phyloP scores from a whole-genome alignment of 805 yeast species.

The Barnettozyma sp. region DNA sequence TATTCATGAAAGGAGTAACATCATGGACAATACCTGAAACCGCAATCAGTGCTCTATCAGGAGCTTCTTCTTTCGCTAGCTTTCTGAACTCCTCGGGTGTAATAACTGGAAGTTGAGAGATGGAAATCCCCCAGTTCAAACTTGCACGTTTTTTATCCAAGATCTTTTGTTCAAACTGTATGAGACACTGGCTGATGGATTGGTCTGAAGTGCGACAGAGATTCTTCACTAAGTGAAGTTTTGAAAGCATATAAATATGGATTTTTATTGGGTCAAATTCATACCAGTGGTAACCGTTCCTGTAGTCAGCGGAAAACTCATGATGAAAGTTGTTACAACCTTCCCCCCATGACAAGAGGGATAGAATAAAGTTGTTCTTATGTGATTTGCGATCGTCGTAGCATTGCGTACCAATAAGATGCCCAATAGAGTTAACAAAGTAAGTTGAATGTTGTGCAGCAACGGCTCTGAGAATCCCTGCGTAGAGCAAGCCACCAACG shows the following conservation, averaged over 20 bases:
- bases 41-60: conserved; percentile 61
- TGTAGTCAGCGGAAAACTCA: conserved; percentile 87
- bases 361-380: conserved; percentile 53
- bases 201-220: conserved; percentile 39
- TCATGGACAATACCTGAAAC: conserved; percentile 92
- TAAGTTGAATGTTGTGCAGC: conserved; percentile 75
- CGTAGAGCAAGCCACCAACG: conserved; percentile 70
- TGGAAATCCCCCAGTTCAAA: conserved; percentile 91
- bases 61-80: conserved; percentile 34
- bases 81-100: conserved; percentile 45
- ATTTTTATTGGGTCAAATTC: conserved; percentile 87
- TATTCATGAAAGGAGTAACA: conserved; percentile 81
- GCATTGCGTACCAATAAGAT: conserved; percentile 66
- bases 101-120: conserved; percentile 72
- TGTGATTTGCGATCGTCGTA: conserved; percentile 71
- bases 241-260: conserved; percentile 42
- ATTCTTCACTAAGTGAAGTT: conserved; percentile 51
- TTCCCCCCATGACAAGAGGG: conserved; percentile 78
- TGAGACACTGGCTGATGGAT: conserved; percentile 60
- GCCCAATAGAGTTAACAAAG: conserved; percentile 78
- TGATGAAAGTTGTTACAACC: conserved; percentile 92
- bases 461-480: conserved; percentile 67
- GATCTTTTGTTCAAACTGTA: conserved; percentile 77
- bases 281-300: conserved; percentile 65
- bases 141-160: conserved; percentile 70